A percentile compares a stretch with the other conserved stretches of the same genome.
Conservation (phyloP, 2,329 filamentous ascomycete genomes). For the Aspergillus calidoustus region DNA sequence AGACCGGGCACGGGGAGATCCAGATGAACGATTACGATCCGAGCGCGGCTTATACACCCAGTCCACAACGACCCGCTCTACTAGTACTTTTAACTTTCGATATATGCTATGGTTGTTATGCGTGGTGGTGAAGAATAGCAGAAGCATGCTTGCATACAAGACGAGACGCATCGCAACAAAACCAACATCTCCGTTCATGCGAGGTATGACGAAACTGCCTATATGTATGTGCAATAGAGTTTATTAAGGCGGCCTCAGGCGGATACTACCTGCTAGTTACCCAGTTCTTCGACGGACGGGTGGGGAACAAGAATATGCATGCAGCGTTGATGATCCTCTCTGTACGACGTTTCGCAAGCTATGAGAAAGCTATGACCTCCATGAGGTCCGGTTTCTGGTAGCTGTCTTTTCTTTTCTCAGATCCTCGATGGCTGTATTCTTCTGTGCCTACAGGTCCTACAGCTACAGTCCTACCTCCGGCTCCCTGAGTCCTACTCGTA, state of each 20-base stretch:
- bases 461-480: not conserved
- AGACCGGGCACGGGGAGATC: not conserved
- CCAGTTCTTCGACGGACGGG: not conserved
- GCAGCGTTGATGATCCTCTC: constrained; percentile 4
- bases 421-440: not conserved
- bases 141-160: not conserved
- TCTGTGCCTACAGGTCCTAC: not conserved
- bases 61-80: not conserved
- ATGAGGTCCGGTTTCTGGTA: not conserved
- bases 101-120: not conserved
- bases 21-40: not conserved
- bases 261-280: not conserved
- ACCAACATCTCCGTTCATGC: not conserved
- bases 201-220: not conserved
- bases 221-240: not conserved
- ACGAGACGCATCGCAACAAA: not conserved
- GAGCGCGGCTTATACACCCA: not conserved
- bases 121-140: not conserved
- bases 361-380: not conserved
- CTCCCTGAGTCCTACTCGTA: not conserved
- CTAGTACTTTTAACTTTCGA: not conserved
- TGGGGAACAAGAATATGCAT: not conserved
- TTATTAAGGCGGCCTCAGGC: not conserved
- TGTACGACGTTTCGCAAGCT: constrained; percentile 4
- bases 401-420: not conserved